These are phyloP conservation scores for Ustilago cynodontis DNA, from an alignment of 1,284 basidiomycete genomes.

Conservation along the genomic window DNA sequence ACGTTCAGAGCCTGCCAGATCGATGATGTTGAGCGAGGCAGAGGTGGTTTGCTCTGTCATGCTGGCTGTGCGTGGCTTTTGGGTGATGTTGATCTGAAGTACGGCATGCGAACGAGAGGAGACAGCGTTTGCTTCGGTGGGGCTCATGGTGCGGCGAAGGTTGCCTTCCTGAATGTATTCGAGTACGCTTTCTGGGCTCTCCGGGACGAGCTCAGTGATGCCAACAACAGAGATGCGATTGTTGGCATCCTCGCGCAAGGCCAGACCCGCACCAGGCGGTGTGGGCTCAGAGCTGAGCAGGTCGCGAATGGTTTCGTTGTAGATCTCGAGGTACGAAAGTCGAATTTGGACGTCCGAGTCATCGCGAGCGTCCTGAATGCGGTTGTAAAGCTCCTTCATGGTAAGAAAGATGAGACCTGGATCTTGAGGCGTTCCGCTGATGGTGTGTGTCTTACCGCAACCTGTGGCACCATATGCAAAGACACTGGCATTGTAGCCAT, in stretches of 20 bases:
- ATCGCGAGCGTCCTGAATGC: slow-evolving; percentile 59
- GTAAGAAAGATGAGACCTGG: slow-evolving; percentile 69
- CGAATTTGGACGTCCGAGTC: slow-evolving; percentile 66
- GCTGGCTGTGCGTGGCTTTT: slow-evolving; percentile 65
- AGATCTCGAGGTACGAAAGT: slow-evolving; percentile 69
- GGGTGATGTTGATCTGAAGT: slow-evolving; percentile 68
- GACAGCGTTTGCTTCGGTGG: slow-evolving; percentile 69
- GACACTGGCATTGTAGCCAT: slow-evolving; percentile 68
- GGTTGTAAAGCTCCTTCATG: slow-evolving; percentile 68
- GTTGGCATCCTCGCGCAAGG: slow-evolving; percentile 64
- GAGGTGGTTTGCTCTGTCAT: slow-evolving; percentile 64
- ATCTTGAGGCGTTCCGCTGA: slow-evolving; percentile 64
- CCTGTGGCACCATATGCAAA: slow-evolving; percentile 70
- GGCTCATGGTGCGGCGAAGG: slow-evolving; percentile 65
- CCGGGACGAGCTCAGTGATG: slow-evolving; percentile 68
- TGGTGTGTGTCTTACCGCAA: slow-evolving; percentile 70
- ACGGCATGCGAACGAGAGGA: slow-evolving; percentile 68
- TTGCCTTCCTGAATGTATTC: slow-evolving; percentile 69
- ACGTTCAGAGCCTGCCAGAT: slow-evolving; percentile 68
- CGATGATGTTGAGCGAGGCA: slow-evolving; percentile 69
- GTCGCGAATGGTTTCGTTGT: slow-evolving; percentile 69
- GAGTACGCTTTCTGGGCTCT: slow-evolving; percentile 64
- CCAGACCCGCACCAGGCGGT: slow-evolving; percentile 63
- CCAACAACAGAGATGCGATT: slow-evolving; percentile 69
- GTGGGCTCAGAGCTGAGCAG: slow-evolving; percentile 65